Conservation (phyloP, 2,329 filamentous ascomycete genomes). For the Calycina herbarum region DNA sequence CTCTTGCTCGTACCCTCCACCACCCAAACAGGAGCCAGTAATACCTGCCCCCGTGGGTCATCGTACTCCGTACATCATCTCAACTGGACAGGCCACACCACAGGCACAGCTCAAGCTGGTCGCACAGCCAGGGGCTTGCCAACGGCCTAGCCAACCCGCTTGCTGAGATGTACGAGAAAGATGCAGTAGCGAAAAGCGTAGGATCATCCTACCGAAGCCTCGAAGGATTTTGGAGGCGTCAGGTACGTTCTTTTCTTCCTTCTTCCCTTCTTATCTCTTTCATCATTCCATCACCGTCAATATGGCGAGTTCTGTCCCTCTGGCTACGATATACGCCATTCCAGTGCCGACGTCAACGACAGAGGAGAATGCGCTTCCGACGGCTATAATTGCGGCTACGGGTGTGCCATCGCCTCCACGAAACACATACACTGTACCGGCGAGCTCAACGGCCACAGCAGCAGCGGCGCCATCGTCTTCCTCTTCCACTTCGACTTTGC, state of each 20-base stretch:
- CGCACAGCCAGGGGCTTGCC: neutral
- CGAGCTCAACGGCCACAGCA: neutral
- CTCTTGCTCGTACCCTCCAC: neutral
- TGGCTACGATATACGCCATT: conserved; percentile 11
- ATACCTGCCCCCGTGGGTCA: too few relatives aligned
- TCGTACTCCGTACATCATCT: too few relatives aligned
- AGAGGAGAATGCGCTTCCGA: conserved; percentile 2
- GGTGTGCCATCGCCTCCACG: neutral
- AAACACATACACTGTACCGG: neutral
- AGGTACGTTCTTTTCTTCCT: neutral
- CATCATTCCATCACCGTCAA: conserved; percentile 1
- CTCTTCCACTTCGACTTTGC: conserved; percentile 8
- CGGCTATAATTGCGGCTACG: conserved; percentile 5
- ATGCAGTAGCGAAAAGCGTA: conserved; percentile 4
- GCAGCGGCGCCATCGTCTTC: neutral
- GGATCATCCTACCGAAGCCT: conserved; percentile 5
- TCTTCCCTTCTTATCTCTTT: neutral
- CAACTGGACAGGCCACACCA: too few relatives aligned
- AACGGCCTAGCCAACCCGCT: neutral
- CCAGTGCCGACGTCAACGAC: conserved; percentile 5
- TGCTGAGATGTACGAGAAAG: neutral
- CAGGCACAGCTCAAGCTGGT: neutral
- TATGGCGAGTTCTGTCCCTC: neutral
- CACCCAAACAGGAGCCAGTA: too few relatives aligned
- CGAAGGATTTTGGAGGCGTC: neutral